Evolutionary conservation across 1,284 basidiomycete species (phyloP), one percentile per base, ranked within the genome.

Genomic region (Ceratobasidium papillatum): DNA sequence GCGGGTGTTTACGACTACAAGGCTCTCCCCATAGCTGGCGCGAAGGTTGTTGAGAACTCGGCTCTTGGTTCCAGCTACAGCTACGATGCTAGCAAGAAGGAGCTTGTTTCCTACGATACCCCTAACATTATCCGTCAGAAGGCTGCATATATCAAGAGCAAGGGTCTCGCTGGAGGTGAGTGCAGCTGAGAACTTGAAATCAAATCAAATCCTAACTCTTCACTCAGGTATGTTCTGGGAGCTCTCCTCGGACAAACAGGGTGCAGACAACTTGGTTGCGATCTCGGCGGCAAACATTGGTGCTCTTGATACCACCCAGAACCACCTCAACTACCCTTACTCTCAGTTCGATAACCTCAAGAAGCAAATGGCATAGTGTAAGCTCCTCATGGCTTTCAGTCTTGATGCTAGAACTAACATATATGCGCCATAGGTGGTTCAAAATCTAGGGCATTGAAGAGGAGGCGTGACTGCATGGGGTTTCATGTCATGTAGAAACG

Each of bases 101-200:
- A 92, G 79, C 82, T 88, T 38, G 90, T 96, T 62, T 91, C 90
- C 5, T 97, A 96, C 82, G 95, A 98, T 80, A 91, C 90, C 0
- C 91, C 91, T 1, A 83, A 88, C 76, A 90, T 95, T 77, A 90
- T 90, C 51, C 84, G 82, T 36, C 82, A 88, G 77, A 98, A 98
- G 84, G 89, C 91, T 1, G 84, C 91, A 74, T 97, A 95, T 79
- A 89, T 95, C 78, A 83, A 84, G 62, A 80, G 84, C 27, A 86
- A 90, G 25, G 86, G 87, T 3, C 84, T 94, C 45, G 91, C 87
- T 17, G 93, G 93, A 1, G 87, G 88, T 49, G 93, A 94, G 92
- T 94, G 89, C 83, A 80, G 80, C 84, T 84, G 30, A n/a, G 19
- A 49, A 12, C 62, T 75, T 65, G 45, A 12, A 12, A n/a, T 58